Conservation (phyloP, 345 rosid species). For the Bruguiera parviflora region DNA sequence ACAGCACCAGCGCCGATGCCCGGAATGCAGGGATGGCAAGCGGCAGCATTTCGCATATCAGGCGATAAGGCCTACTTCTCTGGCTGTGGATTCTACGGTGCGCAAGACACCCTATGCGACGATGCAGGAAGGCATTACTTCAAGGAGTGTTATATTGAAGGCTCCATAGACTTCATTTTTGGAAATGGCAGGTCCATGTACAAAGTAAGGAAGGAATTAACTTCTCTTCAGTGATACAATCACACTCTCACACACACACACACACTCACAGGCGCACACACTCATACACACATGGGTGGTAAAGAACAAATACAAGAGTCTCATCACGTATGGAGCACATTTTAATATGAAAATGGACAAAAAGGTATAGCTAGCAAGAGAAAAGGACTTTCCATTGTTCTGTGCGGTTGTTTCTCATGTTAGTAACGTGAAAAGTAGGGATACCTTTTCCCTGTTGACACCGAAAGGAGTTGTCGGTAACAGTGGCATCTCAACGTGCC, state of each 20-base stretch:
- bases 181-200: slow-evolving; percentile 97
- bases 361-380: not conserved
- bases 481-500: slow-evolving; percentile 14
- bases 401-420: not conserved
- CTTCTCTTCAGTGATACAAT: no score
- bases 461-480: slow-evolving; percentile 17
- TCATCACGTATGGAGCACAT: not conserved
- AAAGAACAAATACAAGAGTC: no score
- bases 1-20: slow-evolving; percentile 96
- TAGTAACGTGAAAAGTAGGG: not conserved
- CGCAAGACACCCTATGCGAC: slow-evolving; percentile 90
- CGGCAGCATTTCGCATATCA: slow-evolving; percentile 83
- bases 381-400: slow-evolving; percentile 22
- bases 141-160: slow-evolving; percentile 87
- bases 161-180: slow-evolving; percentile 90
- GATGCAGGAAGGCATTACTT: slow-evolving; percentile 96
- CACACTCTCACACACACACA: no score
- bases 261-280: no score
- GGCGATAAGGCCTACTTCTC: slow-evolving; percentile 91
- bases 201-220: slow-evolving; percentile 40
- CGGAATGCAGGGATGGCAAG: slow-evolving; percentile 95
- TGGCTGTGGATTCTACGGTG: slow-evolving; percentile 88
- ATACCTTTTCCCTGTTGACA: slow-evolving; percentile 6
- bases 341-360: slow-evolving; percentile 9
- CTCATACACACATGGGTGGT: no score